Evolutionary conservation across 2,329 filamentous ascomycete species (phyloP), one percentile per base, ranked within the genome.

Genomic region (Ophiocordyceps camponoti-saundersi): DNA sequence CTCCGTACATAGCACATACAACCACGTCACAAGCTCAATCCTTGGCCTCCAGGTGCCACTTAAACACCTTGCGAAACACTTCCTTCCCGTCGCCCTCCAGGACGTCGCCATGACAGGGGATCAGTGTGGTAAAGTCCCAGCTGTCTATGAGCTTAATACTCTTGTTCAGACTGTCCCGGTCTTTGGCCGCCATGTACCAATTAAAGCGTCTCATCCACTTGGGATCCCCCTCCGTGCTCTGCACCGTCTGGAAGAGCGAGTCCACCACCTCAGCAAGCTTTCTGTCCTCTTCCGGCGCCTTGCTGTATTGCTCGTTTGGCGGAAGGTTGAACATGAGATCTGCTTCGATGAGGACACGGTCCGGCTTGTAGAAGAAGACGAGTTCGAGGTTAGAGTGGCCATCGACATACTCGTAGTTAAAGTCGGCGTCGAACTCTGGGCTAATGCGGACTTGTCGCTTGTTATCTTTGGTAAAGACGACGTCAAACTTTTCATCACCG

Each of bases 291-390:
- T 57, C 57, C n/a, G 50, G 80, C 75, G 57, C 65, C 68, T 66
- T 84, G 73, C 52, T 93, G 65, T 86, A 95, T 66, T 96, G 92
- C 67, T 98, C 92, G 0, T 68, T 77, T 0, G 87, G 78, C 0
- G 92, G 92, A 32, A 95, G 66, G 62, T 95, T 96, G 72, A 96
- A 96, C 53, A 96, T 60, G 41, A 96, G 65, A 62, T 98, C 92
- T 6, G 88, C 92, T 65, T 95, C 69, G 58, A 98, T 89, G 42
- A 98, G 66, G 0, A 87, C 83, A 48, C 71, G 69, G 13, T 85
- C 80, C 0, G 85, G 87, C 60, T 80, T 82, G 70, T 94, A 88
- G 58, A 81, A 68, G 65, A 96, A 87, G 23, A 92, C 87, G 29
- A 96, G 68, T 65, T 98, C 92, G 59, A 85, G 83, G 67, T 93